phyloP scores from a whole-genome alignment of 768 basidiomycete genomes.

The Pisolithus marmoratus region DNA sequence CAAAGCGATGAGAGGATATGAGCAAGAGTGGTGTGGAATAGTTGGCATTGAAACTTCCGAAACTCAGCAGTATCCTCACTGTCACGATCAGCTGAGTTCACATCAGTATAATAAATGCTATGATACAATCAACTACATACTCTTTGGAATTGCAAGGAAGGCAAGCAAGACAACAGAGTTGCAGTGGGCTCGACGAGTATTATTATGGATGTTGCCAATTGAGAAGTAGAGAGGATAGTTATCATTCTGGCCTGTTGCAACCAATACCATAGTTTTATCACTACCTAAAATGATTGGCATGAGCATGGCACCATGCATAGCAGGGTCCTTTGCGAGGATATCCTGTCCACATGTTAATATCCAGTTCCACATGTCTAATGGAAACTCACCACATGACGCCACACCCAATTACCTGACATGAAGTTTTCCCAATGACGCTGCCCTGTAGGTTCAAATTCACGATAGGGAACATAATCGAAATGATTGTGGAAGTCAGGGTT shows the following conservation, averaged over 20 bases:
- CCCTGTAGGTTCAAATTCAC: not conserved
- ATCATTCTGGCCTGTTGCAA: conserved; percentile 34
- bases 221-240: conserved; percentile 33
- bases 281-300: conserved; percentile 30
- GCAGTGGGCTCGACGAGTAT: conserved; percentile 15
- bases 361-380: not conserved
- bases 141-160: conserved; percentile 27
- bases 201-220: conserved; percentile 18
- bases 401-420: not conserved
- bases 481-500: not conserved
- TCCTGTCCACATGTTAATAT: conserved; percentile 13
- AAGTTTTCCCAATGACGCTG: not conserved
- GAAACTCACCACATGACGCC: conserved; percentile 1
- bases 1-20: conserved; percentile 21
- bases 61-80: conserved; percentile 6
- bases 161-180: conserved; percentile 17
- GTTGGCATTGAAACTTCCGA: conserved; percentile 17
- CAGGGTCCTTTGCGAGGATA: conserved; percentile 15
- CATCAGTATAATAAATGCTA: conserved; percentile 1
- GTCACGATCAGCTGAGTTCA: conserved; percentile 2
- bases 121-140: conserved; percentile 8
- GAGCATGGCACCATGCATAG: conserved; percentile 27
- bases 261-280: conserved; percentile 39
- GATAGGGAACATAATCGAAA: not conserved
- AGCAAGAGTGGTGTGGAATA: conserved; percentile 25